Percentiles rank a stretch among this genome's conserved stretches.
phyloP scores from a whole-genome alignment of 257 asterid species.

The Solanum paucissectum region DNA sequence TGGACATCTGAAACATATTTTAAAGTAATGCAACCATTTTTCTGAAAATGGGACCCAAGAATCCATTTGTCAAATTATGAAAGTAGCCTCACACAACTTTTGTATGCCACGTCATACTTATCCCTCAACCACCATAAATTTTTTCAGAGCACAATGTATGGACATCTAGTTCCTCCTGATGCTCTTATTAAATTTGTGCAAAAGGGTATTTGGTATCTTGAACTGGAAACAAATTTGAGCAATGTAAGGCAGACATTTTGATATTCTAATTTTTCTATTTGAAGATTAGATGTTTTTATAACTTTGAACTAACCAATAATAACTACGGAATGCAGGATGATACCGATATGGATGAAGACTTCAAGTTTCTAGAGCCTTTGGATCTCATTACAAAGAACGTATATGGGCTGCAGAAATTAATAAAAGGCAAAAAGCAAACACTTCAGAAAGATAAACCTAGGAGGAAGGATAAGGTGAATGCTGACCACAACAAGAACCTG shows the following conservation, averaged over 20 bases:
- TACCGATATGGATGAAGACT: slow-evolving; percentile 61
- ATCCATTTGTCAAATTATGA: too few species aligned
- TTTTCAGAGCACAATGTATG: slow-evolving; percentile 39
- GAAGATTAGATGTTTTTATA: slow-evolving; percentile 20
- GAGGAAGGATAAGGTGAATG: slow-evolving; percentile 5
- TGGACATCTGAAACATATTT: too few species aligned
- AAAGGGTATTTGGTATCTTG: slow-evolving; percentile 78
- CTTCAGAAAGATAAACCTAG: slow-evolving; percentile 23
- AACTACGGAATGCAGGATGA: slow-evolving; percentile 55
- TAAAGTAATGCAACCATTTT: too few species aligned
- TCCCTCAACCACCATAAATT: too few species aligned
- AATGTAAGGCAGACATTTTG: slow-evolving; percentile 28
- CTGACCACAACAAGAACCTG: slow-evolving; percentile 28
- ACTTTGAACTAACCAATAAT: slow-evolving; percentile 13
- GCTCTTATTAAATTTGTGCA: slow-evolving; percentile 78
- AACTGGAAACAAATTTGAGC: slow-evolving; percentile 69
- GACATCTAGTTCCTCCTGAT: slow-evolving; percentile 83
- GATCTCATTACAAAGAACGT: slow-evolving; percentile 86
- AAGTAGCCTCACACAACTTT: too few species aligned
- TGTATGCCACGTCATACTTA: too few species aligned
- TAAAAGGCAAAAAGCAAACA: slow-evolving; percentile 25
- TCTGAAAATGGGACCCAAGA: too few species aligned
- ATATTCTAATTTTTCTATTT: neutral
- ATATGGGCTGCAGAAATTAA: slow-evolving; percentile 55
- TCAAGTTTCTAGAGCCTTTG: slow-evolving; percentile 73